A percentile compares a stretch with the other conserved stretches of the same genome.
phyloP scores from a whole-genome alignment of 75 land plant species.

The Sequoiadendron giganteum region DNA sequence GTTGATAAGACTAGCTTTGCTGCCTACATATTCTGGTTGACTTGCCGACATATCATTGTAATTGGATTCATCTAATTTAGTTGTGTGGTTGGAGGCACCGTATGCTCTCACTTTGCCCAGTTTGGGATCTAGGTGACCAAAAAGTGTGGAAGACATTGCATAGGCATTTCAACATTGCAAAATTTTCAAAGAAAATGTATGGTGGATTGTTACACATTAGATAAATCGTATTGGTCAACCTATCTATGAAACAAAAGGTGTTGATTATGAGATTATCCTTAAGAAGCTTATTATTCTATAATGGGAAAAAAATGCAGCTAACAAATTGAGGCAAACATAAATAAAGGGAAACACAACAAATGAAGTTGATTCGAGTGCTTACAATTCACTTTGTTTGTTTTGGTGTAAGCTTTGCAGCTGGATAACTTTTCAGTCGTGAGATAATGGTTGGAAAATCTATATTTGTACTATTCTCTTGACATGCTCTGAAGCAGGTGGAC shows the following conservation, averaged over 20 bases:
- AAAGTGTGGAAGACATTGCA: no score
- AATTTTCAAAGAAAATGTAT: no score
- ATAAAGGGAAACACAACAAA: background rate
- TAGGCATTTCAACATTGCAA: no score
- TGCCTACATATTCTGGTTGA: no score
- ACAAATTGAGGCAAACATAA: background rate
- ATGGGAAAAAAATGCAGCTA: background rate
- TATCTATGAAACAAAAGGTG: background rate
- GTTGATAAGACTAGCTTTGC: no score
- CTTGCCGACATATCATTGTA: no score
- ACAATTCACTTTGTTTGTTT: background rate
- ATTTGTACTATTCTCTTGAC: background rate
- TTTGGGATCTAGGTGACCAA: no score
- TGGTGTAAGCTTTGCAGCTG: background rate
- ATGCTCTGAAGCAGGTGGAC: no score
- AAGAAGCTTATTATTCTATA: background rate
- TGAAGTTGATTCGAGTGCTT: background rate
- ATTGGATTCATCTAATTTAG: no score
- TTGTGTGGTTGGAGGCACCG: no score
- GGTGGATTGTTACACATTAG: no score
- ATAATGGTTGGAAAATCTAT: background rate
- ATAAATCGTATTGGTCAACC: background rate
- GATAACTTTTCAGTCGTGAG: background rate
- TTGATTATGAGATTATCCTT: background rate
- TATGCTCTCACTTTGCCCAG: no score